Evolutionary conservation across 164 flowering plant genomes (phyloP), one percentile per base, ranked within the genome.

Genomic region (Buxus sempervirens): DNA sequence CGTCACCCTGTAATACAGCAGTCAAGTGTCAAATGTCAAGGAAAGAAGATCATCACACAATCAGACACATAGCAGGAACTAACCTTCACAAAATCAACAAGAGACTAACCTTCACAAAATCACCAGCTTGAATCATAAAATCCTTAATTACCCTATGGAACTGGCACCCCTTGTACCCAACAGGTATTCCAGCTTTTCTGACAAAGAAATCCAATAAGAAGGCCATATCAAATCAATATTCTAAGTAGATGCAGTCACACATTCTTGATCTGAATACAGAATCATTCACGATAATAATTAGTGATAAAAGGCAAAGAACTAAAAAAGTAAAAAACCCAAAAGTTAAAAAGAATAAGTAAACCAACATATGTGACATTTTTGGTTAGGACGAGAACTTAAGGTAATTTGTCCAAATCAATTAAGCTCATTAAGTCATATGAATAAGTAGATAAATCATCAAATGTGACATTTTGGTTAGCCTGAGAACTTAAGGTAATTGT

Each of bases 41-140:
- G 21, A 21, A 55, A 55, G 18, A 10, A 15, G 18, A 45, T 10
- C 51, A 5, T 45, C 13, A 45, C 16, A 45, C 7, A 45, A 10
- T 45, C 14, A 45, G 51, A 45, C 14, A 15, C 12, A 2, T 45
- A 45, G 13, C 51, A 10, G 38, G 55, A 18, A 78, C 78, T 16
- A 62, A 93, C 98, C 97, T 95, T 95, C 10, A 89, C 22, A 79
- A 95, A 91, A 67, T 95, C 99, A 71, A n/a, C n/a, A 58, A 18
- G 21, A 28, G 56, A 78, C 78, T 16, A 62, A 93, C 98, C 97
- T 95, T 95, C 10, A 89, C 22, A 79, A 95, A 91, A 67, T 95
- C 99, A 71, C 97, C 99, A 75, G 90, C 89, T 80, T 95, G 99
- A 74, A 95, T 84, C 99, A 92, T 89, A 62, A 95, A 92, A 75